Evolutionary conservation across 352 stramenopile species (phyloP).

Genomic region (Phytophthora idaei): DNA sequence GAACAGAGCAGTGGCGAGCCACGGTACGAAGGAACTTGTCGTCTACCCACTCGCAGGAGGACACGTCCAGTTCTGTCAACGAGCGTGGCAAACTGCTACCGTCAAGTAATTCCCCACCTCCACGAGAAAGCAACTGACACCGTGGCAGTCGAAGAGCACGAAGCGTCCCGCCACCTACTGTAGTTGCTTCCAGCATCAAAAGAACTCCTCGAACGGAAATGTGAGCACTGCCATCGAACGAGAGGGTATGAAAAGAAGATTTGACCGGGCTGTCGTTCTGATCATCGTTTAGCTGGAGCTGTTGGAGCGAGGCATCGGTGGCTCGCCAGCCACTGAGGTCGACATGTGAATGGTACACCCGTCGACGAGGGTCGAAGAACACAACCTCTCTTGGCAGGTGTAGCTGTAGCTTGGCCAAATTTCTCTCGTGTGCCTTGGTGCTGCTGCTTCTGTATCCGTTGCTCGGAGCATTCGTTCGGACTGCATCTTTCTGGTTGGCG

Average conservation of each 20-base stretch:
- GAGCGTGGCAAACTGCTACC: constrained; percentile 22
- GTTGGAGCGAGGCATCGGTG: constrained; percentile 41
- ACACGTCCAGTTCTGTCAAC: constrained; percentile 59
- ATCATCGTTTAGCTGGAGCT: constrained; percentile 29
- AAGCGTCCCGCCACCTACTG: constrained; percentile 19
- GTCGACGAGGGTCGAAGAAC: constrained; percentile 38
- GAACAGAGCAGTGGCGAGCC: constrained; percentile 37
- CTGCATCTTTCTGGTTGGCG: constrained; percentile 27
- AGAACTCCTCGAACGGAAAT: constrained; percentile 32
- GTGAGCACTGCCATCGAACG: constrained; percentile 26
- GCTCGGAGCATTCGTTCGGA: background rate
- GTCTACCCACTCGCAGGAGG: constrained; percentile 72
- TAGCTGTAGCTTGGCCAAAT: constrained; percentile 35
- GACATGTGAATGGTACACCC: constrained; percentile 48
- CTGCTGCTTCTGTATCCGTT: constrained; percentile 23
- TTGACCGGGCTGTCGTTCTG: constrained; percentile 8
- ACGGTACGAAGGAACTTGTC: constrained; percentile 55
- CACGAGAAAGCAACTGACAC: constrained; percentile 34
- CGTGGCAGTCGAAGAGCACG: constrained; percentile 27
- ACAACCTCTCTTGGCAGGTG: constrained; percentile 49
- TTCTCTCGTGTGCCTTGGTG: constrained; percentile 24
- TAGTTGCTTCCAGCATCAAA: constrained; percentile 18
- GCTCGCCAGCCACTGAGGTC: constrained; percentile 60
- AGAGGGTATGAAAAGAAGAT: constrained; percentile 29
- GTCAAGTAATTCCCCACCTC: constrained; percentile 28